Base-by-base conservation (phyloP, 2,329 filamentous ascomycete species). In the Colletotrichum cereale region DNA sequence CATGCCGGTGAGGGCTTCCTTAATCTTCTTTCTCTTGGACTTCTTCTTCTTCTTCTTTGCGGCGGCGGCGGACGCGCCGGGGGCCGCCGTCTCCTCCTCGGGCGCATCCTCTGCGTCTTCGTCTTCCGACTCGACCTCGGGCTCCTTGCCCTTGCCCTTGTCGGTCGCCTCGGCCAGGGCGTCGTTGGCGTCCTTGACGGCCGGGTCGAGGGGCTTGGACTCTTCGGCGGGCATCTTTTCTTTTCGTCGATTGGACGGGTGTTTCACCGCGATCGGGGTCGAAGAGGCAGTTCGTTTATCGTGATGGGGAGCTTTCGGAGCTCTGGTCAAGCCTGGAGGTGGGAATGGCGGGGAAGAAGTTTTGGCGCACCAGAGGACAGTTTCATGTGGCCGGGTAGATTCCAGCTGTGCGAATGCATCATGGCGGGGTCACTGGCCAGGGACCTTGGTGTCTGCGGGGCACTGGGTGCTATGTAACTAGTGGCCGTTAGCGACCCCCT, bases 1-100 rank as follows among this genome's bases (percentile, higher is more conserved):
- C 57, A 83, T 79, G 61, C 80, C 80, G 31, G 77, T 78, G 73
- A 84, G 76, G n/a, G 81, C 79, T 55, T 84, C 82, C 81, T 86
- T 85, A 78, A 88, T 82, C 83, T 90, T 90, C 82, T 88, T 87
- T 80, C 87, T 89, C 84, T 91, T 90, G 74, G 86, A 90, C 83
- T 86, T 89, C 84, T 89, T 90, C 81, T 91, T 92, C 82, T 91
- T 91, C 76, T 89, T 88, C 77, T 81, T 80, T 67, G 75, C 75
- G 29, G 73, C 75, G 47, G 73, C 75, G 53, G 76, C 73, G 34
- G 77, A 79, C 56, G 79, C 79, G 61, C 80, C 82, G 69, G 80
- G 80, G 34, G 80, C 80, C 31, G 82, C 80, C 65, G 78, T 81
- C 69, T 84, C 80, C 65, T 78, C 81, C 69, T 84, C 80, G 67